Conservation (phyloP, 2,329 filamentous ascomycete genomes). For the Verticillium klebahnii region DNA sequence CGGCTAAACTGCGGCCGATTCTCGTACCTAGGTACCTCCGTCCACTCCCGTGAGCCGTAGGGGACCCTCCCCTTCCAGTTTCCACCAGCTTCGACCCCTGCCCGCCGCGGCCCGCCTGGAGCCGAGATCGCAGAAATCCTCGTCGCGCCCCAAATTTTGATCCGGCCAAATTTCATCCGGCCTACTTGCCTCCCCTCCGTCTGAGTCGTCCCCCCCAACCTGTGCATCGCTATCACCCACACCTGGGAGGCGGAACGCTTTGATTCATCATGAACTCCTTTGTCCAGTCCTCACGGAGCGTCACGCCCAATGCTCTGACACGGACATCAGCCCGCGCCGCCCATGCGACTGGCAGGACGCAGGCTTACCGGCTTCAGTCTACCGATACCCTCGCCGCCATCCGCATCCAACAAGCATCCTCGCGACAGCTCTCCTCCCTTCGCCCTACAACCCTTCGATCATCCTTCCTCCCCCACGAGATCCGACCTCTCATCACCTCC, state of each 20-base stretch:
- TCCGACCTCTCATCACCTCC: conserved; percentile 30
- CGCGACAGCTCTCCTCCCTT: conserved; percentile 21
- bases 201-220: conserved; percentile 11
- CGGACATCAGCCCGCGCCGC: conserved; percentile 34
- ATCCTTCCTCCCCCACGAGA: conserved; percentile 35
- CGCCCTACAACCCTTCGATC: conserved; percentile 37
- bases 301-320: conserved; percentile 35
- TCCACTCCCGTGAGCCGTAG: not conserved
- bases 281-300: conserved; percentile 35
- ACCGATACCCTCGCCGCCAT: conserved; percentile 23
- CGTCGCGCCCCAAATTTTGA: conserved; percentile 28
- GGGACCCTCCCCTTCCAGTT: not conserved
- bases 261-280: conserved; percentile 40
- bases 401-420: conserved; percentile 19
- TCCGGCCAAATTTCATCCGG: conserved; percentile 22
- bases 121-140: conserved; percentile 4
- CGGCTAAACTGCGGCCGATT: not conserved
- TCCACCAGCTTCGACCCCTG: not conserved
- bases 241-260: conserved; percentile 21
- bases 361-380: conserved; percentile 42
- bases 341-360: conserved; percentile 33
- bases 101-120: conserved; percentile 1
- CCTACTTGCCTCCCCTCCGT: conserved; percentile 11
- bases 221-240: conserved; percentile 18
- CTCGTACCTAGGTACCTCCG: not conserved